A percentile compares a stretch with the other conserved stretches of the same genome.
Conservation (phyloP, 2,329 filamentous ascomycete species). For the Exophiala sideris region DNA sequence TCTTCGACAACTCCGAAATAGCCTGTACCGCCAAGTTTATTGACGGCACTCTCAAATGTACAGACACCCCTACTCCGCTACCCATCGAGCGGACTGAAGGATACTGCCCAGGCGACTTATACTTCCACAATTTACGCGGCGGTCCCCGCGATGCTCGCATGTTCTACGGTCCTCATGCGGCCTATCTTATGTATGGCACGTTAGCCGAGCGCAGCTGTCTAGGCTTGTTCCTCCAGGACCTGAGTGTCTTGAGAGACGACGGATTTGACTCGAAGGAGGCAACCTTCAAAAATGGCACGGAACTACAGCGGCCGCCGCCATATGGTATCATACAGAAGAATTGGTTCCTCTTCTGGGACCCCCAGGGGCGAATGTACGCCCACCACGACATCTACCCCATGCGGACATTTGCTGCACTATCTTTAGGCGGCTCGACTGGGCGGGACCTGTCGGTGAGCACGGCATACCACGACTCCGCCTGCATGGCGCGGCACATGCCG, state of each 20-base stretch:
- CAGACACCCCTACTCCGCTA: too few species aligned
- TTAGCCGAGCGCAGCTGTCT: too few species aligned
- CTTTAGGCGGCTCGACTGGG: conserved; percentile 45
- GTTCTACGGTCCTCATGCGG: too few species aligned
- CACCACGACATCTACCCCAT: conserved; percentile 54
- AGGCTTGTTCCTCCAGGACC: too few species aligned
- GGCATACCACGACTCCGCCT: conserved; percentile 41
- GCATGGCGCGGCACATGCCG: conserved; percentile 49
- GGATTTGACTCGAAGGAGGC: conserved; percentile 57
- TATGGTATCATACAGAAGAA: conserved; percentile 56
- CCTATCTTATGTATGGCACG: too few species aligned
- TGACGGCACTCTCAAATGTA: too few species aligned
- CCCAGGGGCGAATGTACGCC: conserved; percentile 43
- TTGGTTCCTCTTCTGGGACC: conserved; percentile 61
- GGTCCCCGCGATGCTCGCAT: too few species aligned
- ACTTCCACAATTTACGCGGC: too few species aligned
- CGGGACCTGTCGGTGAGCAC: conserved; percentile 44
- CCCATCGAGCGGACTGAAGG: too few species aligned
- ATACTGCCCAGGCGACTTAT: too few species aligned
- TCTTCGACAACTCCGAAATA: too few species aligned
- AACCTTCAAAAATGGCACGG: conserved; percentile 40
- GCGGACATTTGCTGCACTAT: conserved; percentile 49
- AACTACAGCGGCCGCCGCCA: conserved; percentile 48
- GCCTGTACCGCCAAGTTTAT: too few species aligned
- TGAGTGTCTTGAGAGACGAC: neutral